Percentiles rank a stretch among this genome's conserved stretches.
These are phyloP conservation scores for Solanum ossicruentum DNA, from an alignment of 257 asterid genomes.

Conservation along the genomic window DNA sequence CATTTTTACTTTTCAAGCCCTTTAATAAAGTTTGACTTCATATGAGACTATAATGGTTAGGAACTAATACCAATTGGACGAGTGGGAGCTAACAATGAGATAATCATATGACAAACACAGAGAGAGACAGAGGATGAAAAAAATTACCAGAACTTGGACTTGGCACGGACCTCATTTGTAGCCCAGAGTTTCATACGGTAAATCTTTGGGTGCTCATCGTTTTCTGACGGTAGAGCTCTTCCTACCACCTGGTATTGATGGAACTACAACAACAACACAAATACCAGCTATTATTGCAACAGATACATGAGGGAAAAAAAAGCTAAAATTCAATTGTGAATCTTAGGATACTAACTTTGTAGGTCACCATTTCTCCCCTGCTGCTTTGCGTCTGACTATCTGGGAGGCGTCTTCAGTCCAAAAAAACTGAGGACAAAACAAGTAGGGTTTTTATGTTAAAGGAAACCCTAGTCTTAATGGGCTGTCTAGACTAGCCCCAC, in stretches of 20 bases:
- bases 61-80: background rate
- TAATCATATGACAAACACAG: background rate
- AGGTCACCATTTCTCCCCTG: slow-evolving; percentile 35
- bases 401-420: background rate
- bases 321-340: background rate
- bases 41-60: background rate
- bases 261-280: slow-evolving; percentile 32
- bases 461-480: background rate
- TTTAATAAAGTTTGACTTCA: background rate
- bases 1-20: too few relatives aligned
- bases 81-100: background rate
- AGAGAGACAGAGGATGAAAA: background rate
- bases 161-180: slow-evolving; percentile 88
- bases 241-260: slow-evolving; percentile 96
- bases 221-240: slow-evolving; percentile 80
- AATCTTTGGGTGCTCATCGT: slow-evolving; percentile 75
- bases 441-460: background rate
- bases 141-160: slow-evolving; percentile 63
- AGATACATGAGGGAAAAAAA: too few relatives aligned
- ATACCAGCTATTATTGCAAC: background rate
- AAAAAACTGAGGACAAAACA: background rate
- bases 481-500: background rate
- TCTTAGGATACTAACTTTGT: slow-evolving; percentile 14
- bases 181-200: slow-evolving; percentile 96
- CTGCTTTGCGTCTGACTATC: background rate